Base-by-base conservation (phyloP, 306 rosid species). In the Phaseolus lunatus region DNA sequence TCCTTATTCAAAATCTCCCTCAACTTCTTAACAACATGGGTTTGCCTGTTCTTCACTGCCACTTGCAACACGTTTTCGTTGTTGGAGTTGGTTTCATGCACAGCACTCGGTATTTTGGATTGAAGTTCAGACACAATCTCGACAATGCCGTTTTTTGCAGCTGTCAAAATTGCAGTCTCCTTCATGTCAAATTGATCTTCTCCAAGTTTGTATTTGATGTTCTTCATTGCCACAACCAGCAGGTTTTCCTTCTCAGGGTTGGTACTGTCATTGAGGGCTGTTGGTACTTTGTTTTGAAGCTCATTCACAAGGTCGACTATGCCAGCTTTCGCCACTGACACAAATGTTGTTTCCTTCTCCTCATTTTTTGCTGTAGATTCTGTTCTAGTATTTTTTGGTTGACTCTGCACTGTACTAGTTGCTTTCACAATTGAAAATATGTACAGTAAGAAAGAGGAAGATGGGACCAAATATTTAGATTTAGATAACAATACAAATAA, bases 31-130 rank as follows among this genome's bases (percentile, higher is more conserved):
- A 74, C 73, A 35, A 85, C 54, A 1, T 0, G 56, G 0, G 78
- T 49, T 50, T 81, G 84, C 5, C 78, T 31, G 33, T 77, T 50
- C 59, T 68, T 67, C 29, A 70, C 81, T 13, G 81, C 80, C 73
- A 54, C 58, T 20, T 44, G 76, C 63, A 85, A 27, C 23, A 57
- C 66, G 12, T 82, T 86, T 47, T 58, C 75, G 5, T 80, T 75
- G 13, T 85, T 10, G 1, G 63, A 20, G 71, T 75, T 76, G 1
- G 24, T 56, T 0, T 82, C 82, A 24, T 82, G 37, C 5, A 85
- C 19, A 0, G 76, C 82, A 43, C 48, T 58, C 1, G 72, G 81
- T 45, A 43, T 43, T 39, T 9, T 39, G 13, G 3, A 0, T 15
- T 20, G 33, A 19, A 74, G 22, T 2, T 0, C 29, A 3, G 0